Evolutionary conservation across 192 early-diverging fungal species (phyloP).

Genomic region (Chytriomyces sp.): DNA sequence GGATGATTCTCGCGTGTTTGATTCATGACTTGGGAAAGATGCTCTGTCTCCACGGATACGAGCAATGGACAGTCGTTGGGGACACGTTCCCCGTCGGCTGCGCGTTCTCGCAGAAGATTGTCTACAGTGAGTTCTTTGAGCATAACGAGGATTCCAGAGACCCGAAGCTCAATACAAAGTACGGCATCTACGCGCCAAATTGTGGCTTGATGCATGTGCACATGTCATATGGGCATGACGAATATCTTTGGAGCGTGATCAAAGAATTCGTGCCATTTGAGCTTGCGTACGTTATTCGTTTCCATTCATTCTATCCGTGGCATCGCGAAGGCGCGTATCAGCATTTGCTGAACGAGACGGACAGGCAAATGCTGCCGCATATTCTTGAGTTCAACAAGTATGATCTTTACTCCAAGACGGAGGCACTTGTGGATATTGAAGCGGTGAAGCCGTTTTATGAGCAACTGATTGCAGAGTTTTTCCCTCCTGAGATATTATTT

Average conservation of each 20-base stretch:
- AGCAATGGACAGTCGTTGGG: conserved; percentile 56
- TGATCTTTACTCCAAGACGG: conserved; percentile 57
- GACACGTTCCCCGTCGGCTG: conserved; percentile 63
- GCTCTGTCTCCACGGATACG: conserved; percentile 44
- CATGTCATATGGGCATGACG: conserved; percentile 58
- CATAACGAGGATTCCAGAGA: conserved; percentile 45
- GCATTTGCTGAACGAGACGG: conserved; percentile 47
- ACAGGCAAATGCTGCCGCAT: conserved; percentile 46
- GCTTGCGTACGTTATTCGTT: conserved; percentile 50
- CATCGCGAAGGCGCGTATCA: conserved; percentile 47
- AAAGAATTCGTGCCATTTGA: conserved; percentile 47
- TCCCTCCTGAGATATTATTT: conserved; percentile 49
- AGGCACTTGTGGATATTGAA: conserved; percentile 39
- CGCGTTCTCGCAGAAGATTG: conserved; percentile 43
- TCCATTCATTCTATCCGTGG: conserved; percentile 55
- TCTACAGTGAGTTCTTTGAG: conserved; percentile 42
- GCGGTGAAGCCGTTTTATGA: conserved; percentile 46
- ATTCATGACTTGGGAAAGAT: conserved; percentile 61
- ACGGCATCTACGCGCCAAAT: conserved; percentile 49
- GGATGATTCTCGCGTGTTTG: conserved; percentile 51
- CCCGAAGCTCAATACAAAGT: conserved; percentile 31
- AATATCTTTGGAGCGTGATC: conserved; percentile 54
- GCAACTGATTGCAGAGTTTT: conserved; percentile 48
- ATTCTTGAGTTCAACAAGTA: conserved; percentile 55
- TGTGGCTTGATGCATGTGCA: conserved; percentile 53